Conservation (phyloP, 1,139 yeast genomes). For the Petasospora rhodanensis region DNA sequence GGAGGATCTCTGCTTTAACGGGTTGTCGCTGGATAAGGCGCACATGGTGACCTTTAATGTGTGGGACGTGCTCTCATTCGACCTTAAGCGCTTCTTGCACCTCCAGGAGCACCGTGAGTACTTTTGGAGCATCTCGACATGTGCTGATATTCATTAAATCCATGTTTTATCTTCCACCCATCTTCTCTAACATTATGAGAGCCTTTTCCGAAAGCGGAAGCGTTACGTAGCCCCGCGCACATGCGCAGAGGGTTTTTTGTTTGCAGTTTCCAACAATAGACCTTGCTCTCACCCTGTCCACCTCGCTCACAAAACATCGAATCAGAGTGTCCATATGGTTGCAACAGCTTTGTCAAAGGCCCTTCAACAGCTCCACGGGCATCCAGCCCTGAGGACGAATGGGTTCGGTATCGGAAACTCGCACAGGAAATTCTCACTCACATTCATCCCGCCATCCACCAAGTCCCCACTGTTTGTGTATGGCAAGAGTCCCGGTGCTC, state of each 20-base stretch:
- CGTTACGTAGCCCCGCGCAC: neutral
- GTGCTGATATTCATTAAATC: constrained; percentile 15
- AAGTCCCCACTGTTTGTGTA: constrained; percentile 62
- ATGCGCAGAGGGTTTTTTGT: neutral
- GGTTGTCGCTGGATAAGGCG: constrained; percentile 15
- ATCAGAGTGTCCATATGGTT: too few relatives aligned
- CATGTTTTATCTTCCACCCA: too few relatives aligned
- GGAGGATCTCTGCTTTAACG: constrained; percentile 31
- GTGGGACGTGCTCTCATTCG: constrained; percentile 17
- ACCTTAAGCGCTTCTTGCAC: constrained; percentile 14
- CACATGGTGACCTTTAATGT: constrained; percentile 16
- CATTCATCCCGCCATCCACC: constrained; percentile 68
- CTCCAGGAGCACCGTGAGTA: constrained; percentile 18
- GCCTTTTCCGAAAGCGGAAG: too few relatives aligned
- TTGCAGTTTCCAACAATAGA: too few relatives aligned
- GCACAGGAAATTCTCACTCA: constrained; percentile 39
- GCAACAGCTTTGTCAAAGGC: constrained; percentile 19
- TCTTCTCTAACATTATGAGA: too few relatives aligned
- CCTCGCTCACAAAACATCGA: too few relatives aligned
- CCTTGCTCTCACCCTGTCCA: too few relatives aligned
- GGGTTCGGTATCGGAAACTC: constrained; percentile 38
- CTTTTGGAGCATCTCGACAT: constrained; percentile 15
- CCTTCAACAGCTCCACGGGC: constrained; percentile 28
- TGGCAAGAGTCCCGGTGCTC: constrained; percentile 49
- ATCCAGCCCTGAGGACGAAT: constrained; percentile 32